Base-by-base conservation (phyloP, 208 protist genomes). In the Plasmodiophora brassicae region DNA sequence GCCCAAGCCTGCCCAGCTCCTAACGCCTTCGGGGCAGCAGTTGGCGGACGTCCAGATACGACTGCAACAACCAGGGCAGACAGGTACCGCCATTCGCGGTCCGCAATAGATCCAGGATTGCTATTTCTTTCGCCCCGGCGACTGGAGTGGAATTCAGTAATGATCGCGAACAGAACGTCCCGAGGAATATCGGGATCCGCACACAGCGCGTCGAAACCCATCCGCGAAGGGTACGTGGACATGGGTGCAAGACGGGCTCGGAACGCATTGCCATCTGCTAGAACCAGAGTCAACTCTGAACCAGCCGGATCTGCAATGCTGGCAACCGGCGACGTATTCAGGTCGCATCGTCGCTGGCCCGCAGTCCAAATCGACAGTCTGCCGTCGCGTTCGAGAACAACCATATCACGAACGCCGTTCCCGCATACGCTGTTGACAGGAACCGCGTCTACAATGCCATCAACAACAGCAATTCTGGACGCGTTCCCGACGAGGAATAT, bases 131-230 rank as follows among this genome's bases (percentile, higher is more conserved):
- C n/a, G 65, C 5, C 32, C 14, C 41, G 14, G 20, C 5, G 10
- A 5, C 5, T 14, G 14, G 5, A n/a, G 14, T 78, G 5, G 5
- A 78, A 5, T 44, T 78, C 14, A 5, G 32, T 5, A 38, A 78
- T 14, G 32, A 78, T n/a, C 10, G 14, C n/a, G n/a, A 44, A 78
- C 5, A 78, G 65, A 5, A 14, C n/a, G 14, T 78, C 14, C 10
- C 10, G 5, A 5, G 65, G 65, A 32, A 78, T 32, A 5, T 32
- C 32, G 41, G 32, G 32, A 14, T 14, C 25, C 10, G 32, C 32
- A 78, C 65, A 78, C 14, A 78, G 65, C 65, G 65, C n/a, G n/a
- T 32, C 65, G n/a, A 78, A 78, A 78, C 65, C 32, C 32, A 32
- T 8, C n/a, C 41, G 65, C 5, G 65, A 38, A 5, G 65, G 14